Percentiles rank a stretch among this genome's conserved stretches.
Conservation (phyloP, 139 green algal species). For the Chlamydomonas applanata region DNA sequence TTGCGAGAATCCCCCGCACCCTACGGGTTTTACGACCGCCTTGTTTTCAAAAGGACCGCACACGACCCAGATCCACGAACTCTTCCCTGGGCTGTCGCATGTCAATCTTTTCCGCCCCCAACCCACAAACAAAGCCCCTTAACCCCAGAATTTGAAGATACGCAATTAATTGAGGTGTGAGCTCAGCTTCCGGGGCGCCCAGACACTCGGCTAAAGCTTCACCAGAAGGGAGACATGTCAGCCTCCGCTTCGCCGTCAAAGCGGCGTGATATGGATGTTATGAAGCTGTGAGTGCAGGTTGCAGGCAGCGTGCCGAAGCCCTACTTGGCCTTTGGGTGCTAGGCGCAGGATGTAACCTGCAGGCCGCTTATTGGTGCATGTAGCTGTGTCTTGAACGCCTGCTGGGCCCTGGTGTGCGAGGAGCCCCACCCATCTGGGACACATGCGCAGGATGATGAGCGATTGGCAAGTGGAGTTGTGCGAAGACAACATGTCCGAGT, state of each 20-base stretch:
- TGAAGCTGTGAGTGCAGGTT: conserved; percentile 80
- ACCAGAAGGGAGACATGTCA: not conserved
- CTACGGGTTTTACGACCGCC: no score
- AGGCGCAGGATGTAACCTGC: not conserved
- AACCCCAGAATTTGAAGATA: no score
- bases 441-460: conserved; percentile 87
- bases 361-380: not conserved
- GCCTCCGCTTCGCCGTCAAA: conserved; percentile 43
- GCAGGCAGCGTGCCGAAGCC: not conserved
- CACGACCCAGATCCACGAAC: no score
- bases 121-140: no score
- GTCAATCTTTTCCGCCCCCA: no score
- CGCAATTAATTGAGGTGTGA: no score
- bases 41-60: no score
- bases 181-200: no score
- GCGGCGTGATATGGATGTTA: conserved; percentile 85
- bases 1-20: no score
- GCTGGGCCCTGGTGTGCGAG: no score
- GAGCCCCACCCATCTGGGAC: not conserved
- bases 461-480: conserved; percentile 97
- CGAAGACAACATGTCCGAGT: conserved; percentile 93
- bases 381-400: not conserved
- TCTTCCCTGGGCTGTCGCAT: no score
- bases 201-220: not conserved
- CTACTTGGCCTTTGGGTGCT: not conserved